Evolutionary conservation across 1,139 yeast genomes (phyloP), one percentile per base, ranked within the genome.

Genomic region (Groenewaldozyma sp.): DNA sequence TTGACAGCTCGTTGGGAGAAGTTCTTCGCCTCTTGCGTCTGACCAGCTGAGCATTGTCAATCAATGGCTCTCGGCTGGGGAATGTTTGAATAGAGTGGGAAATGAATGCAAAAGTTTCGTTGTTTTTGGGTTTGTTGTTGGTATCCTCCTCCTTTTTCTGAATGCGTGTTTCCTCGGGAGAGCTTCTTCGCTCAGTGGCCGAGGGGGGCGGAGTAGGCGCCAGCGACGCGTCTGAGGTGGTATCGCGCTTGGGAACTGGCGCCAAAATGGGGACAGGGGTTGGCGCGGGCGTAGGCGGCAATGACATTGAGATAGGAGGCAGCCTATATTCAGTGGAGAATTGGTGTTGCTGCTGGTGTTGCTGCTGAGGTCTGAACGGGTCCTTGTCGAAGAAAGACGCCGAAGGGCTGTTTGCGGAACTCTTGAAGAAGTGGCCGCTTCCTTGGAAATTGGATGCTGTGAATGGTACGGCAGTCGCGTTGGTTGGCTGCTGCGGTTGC

Each of bases 21-120:
- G 98, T 91, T 66, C 97, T 82, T 65, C 98, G 78, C 62, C 98
- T 76, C 59, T 88, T 88, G 42, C 96, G 76, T 54, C 96, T 78
- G 1, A 95, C 95, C 48, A 87, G 66, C 35, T 88, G 88, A 19
- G 87, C 88, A 56, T 87, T 84, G 59, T 87, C 95, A 41, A 86
- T 84, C 38, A 77, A 67, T 1, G 96, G 95, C 56, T 83, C 94
- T 50, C 80, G 82, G 22, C 74, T 67, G 11, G 91, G 93, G 58
- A 77, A 87, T 0, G 95, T 83, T 20, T 84, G 77, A 24, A 88
- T 94, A 22, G 56, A 52, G 37, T 86, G 96, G 20, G 94, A 79
- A 48, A 88, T 88, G 60, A 88, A 88, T 28, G 96, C 95, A 65
- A 80, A 53, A 26, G 33, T 6, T 5, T 29, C 33, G 6, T 27